A percentile compares a stretch with the other conserved stretches of the same genome.
Conservation (phyloP, 768 basidiomycete genomes). For the Strobilomyces confusus region DNA sequence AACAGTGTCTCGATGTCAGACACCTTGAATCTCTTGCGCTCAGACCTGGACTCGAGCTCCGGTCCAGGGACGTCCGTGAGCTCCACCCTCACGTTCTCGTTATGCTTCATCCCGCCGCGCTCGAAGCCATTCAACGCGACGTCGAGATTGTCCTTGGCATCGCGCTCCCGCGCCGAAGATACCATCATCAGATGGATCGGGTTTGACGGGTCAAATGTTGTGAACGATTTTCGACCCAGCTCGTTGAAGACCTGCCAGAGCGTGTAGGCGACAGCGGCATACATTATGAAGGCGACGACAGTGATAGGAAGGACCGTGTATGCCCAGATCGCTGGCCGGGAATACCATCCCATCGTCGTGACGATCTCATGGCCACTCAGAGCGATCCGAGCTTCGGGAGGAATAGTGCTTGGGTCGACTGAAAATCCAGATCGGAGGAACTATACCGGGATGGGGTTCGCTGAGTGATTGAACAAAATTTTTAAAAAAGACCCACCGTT, state of each 20-base stretch:
- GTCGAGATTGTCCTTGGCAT: neutral
- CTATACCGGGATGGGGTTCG: neutral
- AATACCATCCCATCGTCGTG: conserved; percentile 3
- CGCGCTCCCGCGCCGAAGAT: neutral
- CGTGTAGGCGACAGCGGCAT: conserved; percentile 7
- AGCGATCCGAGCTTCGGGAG: neutral
- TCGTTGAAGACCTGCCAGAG: conserved; percentile 1
- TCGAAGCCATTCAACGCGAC: neutral
- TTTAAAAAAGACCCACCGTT: conserved; percentile 7
- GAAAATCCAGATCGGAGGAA: conserved; percentile 11
- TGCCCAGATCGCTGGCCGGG: neutral
- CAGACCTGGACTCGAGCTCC: neutral
- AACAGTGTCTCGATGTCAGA: too few relatives aligned
- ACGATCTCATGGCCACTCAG: neutral
- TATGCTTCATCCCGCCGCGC: neutral
- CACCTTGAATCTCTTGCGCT: conserved; percentile 4
- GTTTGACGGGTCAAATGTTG: conserved; percentile 6
- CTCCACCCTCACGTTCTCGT: conserved; percentile 1
- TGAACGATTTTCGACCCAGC: neutral
- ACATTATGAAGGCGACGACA: conserved; percentile 2
- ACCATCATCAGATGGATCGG: conserved; percentile 5
- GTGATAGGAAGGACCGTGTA: conserved; percentile 8
- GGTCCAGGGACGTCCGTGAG: neutral
- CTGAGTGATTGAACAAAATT: neutral
- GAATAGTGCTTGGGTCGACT: neutral